phyloP scores from a whole-genome alignment of 139 green algal genomes.

The Mesostigma viride region DNA sequence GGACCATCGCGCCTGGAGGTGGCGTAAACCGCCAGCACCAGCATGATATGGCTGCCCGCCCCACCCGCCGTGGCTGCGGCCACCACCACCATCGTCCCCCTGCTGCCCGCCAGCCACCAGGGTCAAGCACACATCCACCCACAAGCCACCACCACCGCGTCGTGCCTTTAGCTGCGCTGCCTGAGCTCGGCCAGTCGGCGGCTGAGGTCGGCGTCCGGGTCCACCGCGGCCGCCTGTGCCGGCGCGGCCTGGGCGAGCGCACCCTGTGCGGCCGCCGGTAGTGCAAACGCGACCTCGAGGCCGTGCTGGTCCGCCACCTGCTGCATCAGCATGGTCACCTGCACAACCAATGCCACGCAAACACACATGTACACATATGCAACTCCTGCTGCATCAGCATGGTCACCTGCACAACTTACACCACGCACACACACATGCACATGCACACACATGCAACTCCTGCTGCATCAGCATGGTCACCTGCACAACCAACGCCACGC shows the following conservation, averaged over 20 bases:
- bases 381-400: slow-evolving; percentile 75
- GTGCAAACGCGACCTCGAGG: slow-evolving; percentile 54
- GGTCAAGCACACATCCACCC: too few relatives aligned
- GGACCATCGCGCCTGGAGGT: too few relatives aligned
- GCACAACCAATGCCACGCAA: background rate
- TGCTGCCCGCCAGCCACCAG: too few relatives aligned
- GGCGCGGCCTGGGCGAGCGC: slow-evolving; percentile 9
- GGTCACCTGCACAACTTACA: background rate
- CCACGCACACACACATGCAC: slow-evolving; percentile 1
- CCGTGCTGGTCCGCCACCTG: slow-evolving; percentile 80
- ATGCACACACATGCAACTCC: slow-evolving; percentile 25
- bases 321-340: background rate
- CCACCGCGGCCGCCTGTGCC: slow-evolving; percentile 18
- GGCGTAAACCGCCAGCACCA: too few relatives aligned
- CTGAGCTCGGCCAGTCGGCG: slow-evolving; percentile 59
- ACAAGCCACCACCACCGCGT: too few relatives aligned
- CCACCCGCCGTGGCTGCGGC: too few relatives aligned
- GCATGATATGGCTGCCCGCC: too few relatives aligned
- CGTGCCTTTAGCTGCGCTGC: too few relatives aligned
- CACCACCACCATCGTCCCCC: too few relatives aligned
- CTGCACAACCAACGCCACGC: background rate
- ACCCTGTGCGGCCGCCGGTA: slow-evolving; percentile 45
- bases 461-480: slow-evolving; percentile 82
- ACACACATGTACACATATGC: slow-evolving; percentile 1
- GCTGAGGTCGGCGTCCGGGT: slow-evolving; percentile 52